Percentiles rank a stretch among this genome's conserved stretches.
Conservation (phyloP, 2,329 filamentous ascomycete species). For the Fusarium guadeloupense region DNA sequence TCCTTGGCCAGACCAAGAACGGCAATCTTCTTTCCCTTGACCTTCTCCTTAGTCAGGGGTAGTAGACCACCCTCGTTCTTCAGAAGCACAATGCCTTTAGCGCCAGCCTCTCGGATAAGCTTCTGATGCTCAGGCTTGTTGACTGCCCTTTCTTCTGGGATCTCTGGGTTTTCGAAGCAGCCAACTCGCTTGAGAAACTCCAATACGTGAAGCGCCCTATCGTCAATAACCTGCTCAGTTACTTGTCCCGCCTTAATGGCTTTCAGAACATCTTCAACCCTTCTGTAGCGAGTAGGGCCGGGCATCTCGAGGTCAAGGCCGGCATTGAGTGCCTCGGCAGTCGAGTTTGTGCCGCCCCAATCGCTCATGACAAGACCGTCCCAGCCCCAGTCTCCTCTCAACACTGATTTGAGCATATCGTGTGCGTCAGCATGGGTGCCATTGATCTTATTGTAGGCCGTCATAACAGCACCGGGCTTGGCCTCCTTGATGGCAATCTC, state of each 20-base stretch:
- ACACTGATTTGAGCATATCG: too few species aligned
- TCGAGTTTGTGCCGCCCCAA: slow-evolving; percentile 43
- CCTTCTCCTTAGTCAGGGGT: slow-evolving; percentile 57
- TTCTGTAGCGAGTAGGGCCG: slow-evolving; percentile 44
- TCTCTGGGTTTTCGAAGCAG: slow-evolving; percentile 39
- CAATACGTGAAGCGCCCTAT: slow-evolving; percentile 43
- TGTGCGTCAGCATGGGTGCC: too few species aligned
- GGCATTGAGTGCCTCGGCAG: slow-evolving; percentile 43
- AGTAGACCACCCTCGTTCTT: slow-evolving; percentile 68
- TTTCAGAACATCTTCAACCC: slow-evolving; percentile 40
- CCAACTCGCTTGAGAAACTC: slow-evolving; percentile 35
- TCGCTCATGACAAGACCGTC: too few species aligned
- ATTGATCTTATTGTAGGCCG: too few species aligned
- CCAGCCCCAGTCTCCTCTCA: too few species aligned
- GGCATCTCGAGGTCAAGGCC: slow-evolving; percentile 49
- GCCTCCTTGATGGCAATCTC: too few species aligned
- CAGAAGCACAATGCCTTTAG: slow-evolving; percentile 67
- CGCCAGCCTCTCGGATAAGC: slow-evolving; percentile 39
- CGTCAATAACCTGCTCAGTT: slow-evolving; percentile 39
- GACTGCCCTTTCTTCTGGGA: slow-evolving; percentile 37
- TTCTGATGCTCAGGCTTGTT: slow-evolving; percentile 44
- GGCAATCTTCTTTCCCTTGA: slow-evolving; percentile 44
- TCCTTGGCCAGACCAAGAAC: slow-evolving; percentile 46
- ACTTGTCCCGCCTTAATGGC: slow-evolving; percentile 42
- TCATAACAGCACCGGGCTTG: too few species aligned